Percentiles rank a stretch among this genome's conserved stretches.
Evolutionary conservation across 2,329 filamentous ascomycete genomes (phyloP).

Genomic region (Exserohilum turcica): DNA sequence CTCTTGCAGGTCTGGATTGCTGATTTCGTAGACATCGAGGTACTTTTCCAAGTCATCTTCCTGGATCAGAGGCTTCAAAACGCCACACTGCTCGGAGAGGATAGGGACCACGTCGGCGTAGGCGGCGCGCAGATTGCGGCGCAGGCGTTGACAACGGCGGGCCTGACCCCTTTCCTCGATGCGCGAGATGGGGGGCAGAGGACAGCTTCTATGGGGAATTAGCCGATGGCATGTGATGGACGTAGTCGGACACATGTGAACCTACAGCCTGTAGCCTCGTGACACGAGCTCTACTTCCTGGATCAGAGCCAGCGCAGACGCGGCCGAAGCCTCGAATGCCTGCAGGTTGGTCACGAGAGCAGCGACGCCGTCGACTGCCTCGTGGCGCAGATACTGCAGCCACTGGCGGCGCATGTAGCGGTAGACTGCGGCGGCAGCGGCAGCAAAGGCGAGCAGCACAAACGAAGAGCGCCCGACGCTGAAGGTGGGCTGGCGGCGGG

Average conservation of each 20-base stretch:
- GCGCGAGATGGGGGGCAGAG: constrained; percentile 87
- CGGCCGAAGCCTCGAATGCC: constrained; percentile 77
- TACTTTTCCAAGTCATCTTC: constrained; percentile 87
- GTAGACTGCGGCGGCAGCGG: constrained; percentile 66
- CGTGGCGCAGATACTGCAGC: constrained; percentile 76
- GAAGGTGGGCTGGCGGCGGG: constrained; percentile 58
- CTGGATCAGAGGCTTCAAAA: constrained; percentile 74
- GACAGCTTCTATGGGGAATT: constrained; percentile 69
- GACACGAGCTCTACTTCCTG: constrained; percentile 97
- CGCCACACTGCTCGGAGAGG: constrained; percentile 71
- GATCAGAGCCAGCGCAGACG: constrained; percentile 78
- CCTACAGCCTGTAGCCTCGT: constrained; percentile 82
- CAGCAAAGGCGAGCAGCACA: constrained; percentile 57
- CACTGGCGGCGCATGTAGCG: constrained; percentile 78
- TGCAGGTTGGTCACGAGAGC: constrained; percentile 75
- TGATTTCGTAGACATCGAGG: constrained; percentile 70
- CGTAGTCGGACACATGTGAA: constrained; percentile 21
- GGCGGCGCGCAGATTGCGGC: constrained; percentile 73
- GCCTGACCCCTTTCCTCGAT: constrained; percentile 82
- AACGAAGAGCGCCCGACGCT: constrained; percentile 61
- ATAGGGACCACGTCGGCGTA: constrained; percentile 72
- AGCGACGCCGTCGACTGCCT: constrained; percentile 72
- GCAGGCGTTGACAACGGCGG: constrained; percentile 78
- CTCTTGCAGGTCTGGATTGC: constrained; percentile 53
- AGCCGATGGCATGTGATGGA: constrained; percentile 20